Evolutionary conservation across 2,329 filamentous ascomycete genomes (phyloP), one percentile per base, ranked within the genome.

Genomic region (Verticillium albo-atrum): DNA sequence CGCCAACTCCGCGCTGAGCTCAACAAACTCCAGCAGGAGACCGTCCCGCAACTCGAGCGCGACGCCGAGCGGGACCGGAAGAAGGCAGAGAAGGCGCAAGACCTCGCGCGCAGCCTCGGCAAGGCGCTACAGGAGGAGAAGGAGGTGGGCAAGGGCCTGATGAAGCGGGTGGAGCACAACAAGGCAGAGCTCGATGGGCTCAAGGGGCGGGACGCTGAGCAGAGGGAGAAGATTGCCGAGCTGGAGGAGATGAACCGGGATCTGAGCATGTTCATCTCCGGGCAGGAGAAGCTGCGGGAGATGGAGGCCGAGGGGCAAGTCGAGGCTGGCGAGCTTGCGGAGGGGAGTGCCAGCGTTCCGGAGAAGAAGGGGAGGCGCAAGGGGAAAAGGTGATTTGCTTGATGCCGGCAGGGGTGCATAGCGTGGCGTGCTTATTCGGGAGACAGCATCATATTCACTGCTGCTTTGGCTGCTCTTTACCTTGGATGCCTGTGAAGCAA

Each of bases 211-310:
- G 73, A 88, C 2, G 78, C 79, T 27, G 79, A 78, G 47, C 74
- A 90, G 4, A 83, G 83, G 66, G 70, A 67, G 15, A 85, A 92
- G 72, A 89, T 90, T 65, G 81, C 78, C 42, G 92, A 96, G 65
- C 75, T 97, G 51, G 85, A 87, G 64, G 92, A 96, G 72, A 89
- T 92, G 81, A 96, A 97, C 70, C 84, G 90, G 15, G 94, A 97
- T 71, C 71, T 97, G 70, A 87, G 82, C 56, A 93, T 96, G 82
- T 96, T 94, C 69, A 94, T 97, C 61, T 90, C 87, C 23, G 89
- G 91, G 0, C 86, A 90, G 72, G 87, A 95, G 74, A 94, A 92
- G 74, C 74, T 97, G 66, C 88, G 84, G 75, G 83, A 88, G 72
- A 75, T 92, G 74, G 84, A 86, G 71, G 83, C 82, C 28, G 82